Base-by-base conservation (phyloP, 331 rosid species). In the Quercus phellos region DNA sequence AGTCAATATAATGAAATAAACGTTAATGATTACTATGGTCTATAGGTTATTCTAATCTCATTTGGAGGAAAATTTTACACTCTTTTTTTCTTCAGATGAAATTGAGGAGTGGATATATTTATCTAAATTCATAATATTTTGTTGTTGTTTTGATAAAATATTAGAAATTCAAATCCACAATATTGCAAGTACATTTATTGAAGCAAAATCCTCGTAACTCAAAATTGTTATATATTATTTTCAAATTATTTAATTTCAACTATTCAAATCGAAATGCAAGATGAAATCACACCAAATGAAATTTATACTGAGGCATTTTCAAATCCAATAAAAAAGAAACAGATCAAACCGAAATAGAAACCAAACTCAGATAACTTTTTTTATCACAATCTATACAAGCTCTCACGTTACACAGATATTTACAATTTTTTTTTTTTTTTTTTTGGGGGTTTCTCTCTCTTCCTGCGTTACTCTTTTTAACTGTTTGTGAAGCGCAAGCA, bases 361-460 rank as follows among this genome's bases (percentile, higher is more conserved):
- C 70, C 87, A 78, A 87, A 78, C 79, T 50, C 58, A 78, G 76
- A 10, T 75, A 69, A 18, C 67, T 72, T 80, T 38, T 38, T 38
- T 75, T 46, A 72, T 58, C 67, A 74, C 79, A 82, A 81, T 73
- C 70, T 84, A 61, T 78, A 86, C 84, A 82, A 81, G 77, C 74
- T 82, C 80, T 0, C 46, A 38, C 78, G 53, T 59, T 16, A 78
- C 85, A 69, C 30, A 79, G 80, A 80, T 90, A 90, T 90, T 86
- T 90, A 90, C 94, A 87, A 58, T 6, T 73, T 64, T 35, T 61
- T 56, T 21, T 35, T 54, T 5, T 77, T 9, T 26, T 59, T 54
- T 5, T 77, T 9, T 19, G 54, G 24, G 6, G 18, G 4, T 30
- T 3, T 51, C 4, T 11, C 14, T 19, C 3, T 59, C 50, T n/a